phyloP scores from a whole-genome alignment of 371 early-diverging fungal species.

The Lichtheimia ornata region DNA sequence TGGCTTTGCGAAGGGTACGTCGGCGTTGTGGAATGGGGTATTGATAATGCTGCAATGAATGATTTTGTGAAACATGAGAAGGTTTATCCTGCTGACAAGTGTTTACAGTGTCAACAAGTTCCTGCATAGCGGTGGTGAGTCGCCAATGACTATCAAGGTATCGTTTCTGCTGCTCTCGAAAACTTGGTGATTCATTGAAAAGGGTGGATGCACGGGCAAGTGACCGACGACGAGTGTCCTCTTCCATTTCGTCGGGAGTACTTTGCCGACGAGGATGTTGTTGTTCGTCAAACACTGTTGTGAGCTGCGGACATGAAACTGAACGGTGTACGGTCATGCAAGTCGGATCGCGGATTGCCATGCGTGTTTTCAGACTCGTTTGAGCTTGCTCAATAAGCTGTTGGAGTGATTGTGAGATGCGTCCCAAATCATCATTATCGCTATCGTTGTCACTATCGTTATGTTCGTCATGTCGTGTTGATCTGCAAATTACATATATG shows the following conservation, averaged over 20 bases:
- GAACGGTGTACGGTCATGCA: conserved; percentile 12
- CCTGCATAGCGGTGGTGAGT: conserved; percentile 7
- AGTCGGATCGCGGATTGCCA: conserved; percentile 13
- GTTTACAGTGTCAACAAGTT: conserved; percentile 1
- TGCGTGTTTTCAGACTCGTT: conserved; percentile 10
- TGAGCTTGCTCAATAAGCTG: conserved; percentile 16
- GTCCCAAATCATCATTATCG: conserved; percentile 1
- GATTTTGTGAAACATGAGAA: neutral
- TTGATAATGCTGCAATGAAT: neutral
- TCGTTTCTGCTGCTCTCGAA: conserved; percentile 5
- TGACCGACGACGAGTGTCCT: neutral
- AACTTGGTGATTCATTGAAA: neutral
- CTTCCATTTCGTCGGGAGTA: neutral
- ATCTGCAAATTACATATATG: neutral
- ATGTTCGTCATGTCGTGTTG: neutral
- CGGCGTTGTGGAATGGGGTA: neutral
- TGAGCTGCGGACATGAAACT: conserved; percentile 12
- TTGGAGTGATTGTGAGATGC: conserved; percentile 6
- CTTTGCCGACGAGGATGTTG: conserved; percentile 4
- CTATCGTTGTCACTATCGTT: neutral
- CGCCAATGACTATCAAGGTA: conserved; percentile 10
- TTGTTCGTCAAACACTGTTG: conserved; percentile 5
- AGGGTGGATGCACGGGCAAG: conserved; percentile 3
- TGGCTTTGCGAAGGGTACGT: neutral
- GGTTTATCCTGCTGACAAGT: neutral